Evolutionary conservation across 352 stramenopile genomes (phyloP), one percentile per base, ranked within the genome.

Genomic region (Thraustotheca clavata): DNA sequence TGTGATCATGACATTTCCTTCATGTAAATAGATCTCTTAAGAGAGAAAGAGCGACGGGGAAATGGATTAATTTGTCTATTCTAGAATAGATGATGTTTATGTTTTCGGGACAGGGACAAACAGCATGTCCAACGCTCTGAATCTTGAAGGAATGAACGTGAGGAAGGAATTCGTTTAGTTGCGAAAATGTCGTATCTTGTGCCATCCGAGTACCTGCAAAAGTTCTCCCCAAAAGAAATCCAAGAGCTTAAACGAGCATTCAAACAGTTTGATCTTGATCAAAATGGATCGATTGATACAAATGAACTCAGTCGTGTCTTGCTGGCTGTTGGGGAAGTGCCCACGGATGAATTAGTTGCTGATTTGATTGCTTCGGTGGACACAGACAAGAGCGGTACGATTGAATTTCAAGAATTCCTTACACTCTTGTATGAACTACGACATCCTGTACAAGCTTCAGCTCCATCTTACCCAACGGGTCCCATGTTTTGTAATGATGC

Each of bases 151-250:
- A n/a, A n/a, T n/a, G n/a, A n/a, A n/a, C n/a, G n/a, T n/a, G n/a
- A n/a, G n/a, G n/a, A n/a, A n/a, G n/a, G n/a, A n/a, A n/a, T n/a
- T n/a, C n/a, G n/a, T n/a, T 20, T 43, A 6, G 14, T 50, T 50
- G 6, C 14, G 43, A 50, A 50, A 50, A 94, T 94, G 84, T 90
- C 82, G 72, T 94, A 94, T 76, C 79, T 90, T 54, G 70, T 94
- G 22, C 85, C 82, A 33, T 91, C 82, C 29, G 71, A 76, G 46
- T 94, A 91, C 62, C 60, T 94, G 50, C 84, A 91, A 61, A 91
- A 91, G 67, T 91, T 94, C 67, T 85, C 81, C 62, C 85, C 83
- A 68, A 89, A 88, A 67, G 85, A 94, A 71, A 91, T 91, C 71
- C 78, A 91, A 65, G 80, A 92, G 69, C 74, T 90, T 69, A 91